Percentiles rank a stretch among this genome's conserved stretches.
Conservation (phyloP, 345 rosid species). For the Ceriops tagal region DNA sequence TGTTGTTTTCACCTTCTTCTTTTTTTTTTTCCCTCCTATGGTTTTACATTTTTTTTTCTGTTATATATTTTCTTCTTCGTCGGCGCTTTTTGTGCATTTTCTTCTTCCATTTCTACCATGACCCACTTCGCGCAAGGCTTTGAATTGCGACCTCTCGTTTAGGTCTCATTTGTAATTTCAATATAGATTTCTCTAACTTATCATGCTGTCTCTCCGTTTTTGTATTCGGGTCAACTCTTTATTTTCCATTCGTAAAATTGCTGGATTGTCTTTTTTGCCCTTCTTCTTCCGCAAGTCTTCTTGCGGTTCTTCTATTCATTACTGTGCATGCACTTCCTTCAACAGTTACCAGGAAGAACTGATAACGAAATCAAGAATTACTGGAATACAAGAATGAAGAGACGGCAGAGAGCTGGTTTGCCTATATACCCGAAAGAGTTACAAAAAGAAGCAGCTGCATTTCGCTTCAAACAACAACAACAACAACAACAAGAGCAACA, state of each 20-base stretch:
- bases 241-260: too few relatives aligned
- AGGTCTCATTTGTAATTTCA: too few relatives aligned
- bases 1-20: neutral
- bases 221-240: too few relatives aligned
- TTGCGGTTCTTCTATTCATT: neutral
- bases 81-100: too few relatives aligned
- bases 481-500: constrained; percentile 6
- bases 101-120: too few relatives aligned
- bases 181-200: too few relatives aligned
- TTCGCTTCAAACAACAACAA: constrained; percentile 22
- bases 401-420: constrained; percentile 67
- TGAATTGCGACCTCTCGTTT: too few relatives aligned
- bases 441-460: constrained; percentile 31
- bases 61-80: neutral
- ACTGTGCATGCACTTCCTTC: neutral
- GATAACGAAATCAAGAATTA: constrained; percentile 89
- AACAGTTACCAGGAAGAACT: constrained; percentile 79
- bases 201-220: too few relatives aligned
- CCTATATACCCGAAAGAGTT: constrained; percentile 68
- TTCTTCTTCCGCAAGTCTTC: neutral
- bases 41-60: neutral
- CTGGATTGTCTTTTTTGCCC: too few relatives aligned
- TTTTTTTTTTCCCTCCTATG: neutral
- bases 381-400: constrained; percentile 83
- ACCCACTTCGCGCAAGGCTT: too few relatives aligned